Evolutionary conservation across 345 rosid species (phyloP), one percentile per base, ranked within the genome.

Genomic region (Corchorus olitorius): DNA sequence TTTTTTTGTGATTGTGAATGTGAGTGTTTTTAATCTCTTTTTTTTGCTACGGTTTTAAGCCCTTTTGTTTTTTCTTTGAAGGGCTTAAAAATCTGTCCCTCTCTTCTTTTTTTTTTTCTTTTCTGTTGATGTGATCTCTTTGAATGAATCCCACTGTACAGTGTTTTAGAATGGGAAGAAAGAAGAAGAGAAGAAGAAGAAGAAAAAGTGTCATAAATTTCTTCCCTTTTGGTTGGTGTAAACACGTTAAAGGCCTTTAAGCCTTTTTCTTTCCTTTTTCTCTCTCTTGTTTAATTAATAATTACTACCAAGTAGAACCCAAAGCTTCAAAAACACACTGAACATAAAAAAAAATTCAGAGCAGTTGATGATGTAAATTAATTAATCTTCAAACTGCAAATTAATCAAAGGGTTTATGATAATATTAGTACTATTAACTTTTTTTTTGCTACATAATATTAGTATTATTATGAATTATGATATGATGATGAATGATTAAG

Each of bases 61-160:
- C 79, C 74, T 74, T 75, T 71, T 55, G 41, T 53, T 81, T 81
- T 77, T 81, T 74, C 68, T 43, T 70, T 22, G 56, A 77, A 78
- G 78, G 78, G 81, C 73, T 27, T 39, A n/a, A 22, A 81, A 62
- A 6, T 46, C 34, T 53, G 2, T 68, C 17, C 6, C 73, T n/a
- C 34, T 59, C 43, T 53, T 9, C 39, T 4, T 11, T 1, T 20
- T 54, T 5, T 9, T 14, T 33, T 19, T 46, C 10, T 39, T 46
- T 22, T 53, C 11, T 63, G 22, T 65, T 41, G 34, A 12, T 37
- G 65, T 62, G 39, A 43, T 17, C 10, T 33, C 19, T 34, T 53
- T 67, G 66, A 59, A 72, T 76, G 37, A 73, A 80, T 70, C 62
- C 59, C 65, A 80, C 64, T 72, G 70, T 76, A 72, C 52, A 80